Percentiles rank a stretch among this genome's conserved stretches.
phyloP scores from a whole-genome alignment of 2,329 filamentous ascomycete species.

The Tolypocladium album region DNA sequence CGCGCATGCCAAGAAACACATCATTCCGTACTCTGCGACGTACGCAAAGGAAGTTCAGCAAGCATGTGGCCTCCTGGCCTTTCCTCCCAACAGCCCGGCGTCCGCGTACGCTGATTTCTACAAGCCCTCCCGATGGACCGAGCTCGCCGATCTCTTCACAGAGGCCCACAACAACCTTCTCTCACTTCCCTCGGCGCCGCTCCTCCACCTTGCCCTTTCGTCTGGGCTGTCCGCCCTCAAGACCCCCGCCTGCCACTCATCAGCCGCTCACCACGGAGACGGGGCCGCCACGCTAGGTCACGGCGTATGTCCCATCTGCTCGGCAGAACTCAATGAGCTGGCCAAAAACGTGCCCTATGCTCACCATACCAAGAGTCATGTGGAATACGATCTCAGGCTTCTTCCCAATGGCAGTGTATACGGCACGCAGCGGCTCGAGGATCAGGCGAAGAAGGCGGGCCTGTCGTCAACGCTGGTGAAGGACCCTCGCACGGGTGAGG shows the following conservation, averaged over 20 bases:
- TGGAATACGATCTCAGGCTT: constrained; percentile 77
- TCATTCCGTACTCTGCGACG: constrained; percentile 58
- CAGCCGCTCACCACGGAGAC: constrained; percentile 30
- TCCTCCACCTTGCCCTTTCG: constrained; percentile 83
- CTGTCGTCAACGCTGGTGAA: constrained; percentile 56
- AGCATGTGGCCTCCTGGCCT: constrained; percentile 73
- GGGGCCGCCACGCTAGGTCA: constrained; percentile 43
- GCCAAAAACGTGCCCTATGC: constrained; percentile 86
- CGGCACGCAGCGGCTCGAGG: constrained; percentile 60
- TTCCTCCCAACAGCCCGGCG: constrained; percentile 41
- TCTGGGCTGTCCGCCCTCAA: constrained; percentile 91
- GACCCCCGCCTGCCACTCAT: constrained; percentile 82
- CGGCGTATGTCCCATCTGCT: constrained; percentile 89
- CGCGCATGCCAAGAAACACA: constrained; percentile 69
- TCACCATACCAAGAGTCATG: constrained; percentile 86
- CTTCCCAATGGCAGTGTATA: constrained; percentile 84
- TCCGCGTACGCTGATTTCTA: constrained; percentile 51
- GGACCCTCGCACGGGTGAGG: constrained; percentile 66
- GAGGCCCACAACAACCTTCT: constrained; percentile 79
- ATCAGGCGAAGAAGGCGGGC: constrained; percentile 71
- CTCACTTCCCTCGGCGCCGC: constrained; percentile 67
- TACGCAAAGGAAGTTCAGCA: constrained; percentile 59
- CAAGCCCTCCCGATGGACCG: constrained; percentile 58
- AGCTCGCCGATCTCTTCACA: constrained; percentile 72
- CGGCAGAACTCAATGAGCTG: constrained; percentile 85